Base-by-base conservation (phyloP, 345 rosid species). In the Hibiscus trionum region DNA sequence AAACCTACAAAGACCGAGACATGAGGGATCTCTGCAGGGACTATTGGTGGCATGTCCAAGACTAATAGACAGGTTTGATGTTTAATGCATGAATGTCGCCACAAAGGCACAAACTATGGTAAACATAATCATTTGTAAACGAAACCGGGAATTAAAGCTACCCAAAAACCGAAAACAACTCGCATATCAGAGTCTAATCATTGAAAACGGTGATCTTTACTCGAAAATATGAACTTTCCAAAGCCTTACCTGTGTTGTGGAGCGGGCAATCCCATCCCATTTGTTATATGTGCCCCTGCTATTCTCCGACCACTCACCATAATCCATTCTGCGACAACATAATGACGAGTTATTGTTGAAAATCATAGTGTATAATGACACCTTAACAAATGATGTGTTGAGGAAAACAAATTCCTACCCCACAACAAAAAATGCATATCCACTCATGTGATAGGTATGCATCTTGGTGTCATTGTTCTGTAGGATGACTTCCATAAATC, bases 271-370 rank as follows among this genome's bases (percentile, higher is more conserved):
- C 21, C 98, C 98, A 70, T 96, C 99, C 98, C 98, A 96, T 80
- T 96, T 96, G 72, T 96, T 96, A 79, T 96, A 96, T 58, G 99
- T 93, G 49, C 98, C 98, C 80, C 99, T 86, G 87, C 99, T 93
- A 78, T 87, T 89, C 67, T 96, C 96, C 15, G 96, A 85, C 99
- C 98, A 96, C 69, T 93, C 98, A 49, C 99, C 99, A 35, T 84
- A 91, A 77, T 96, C 99, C 98, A 96, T 93, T 73, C 99, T 95
- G 81, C 80, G 81, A 68, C 10, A 26, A 53, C 69, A 53, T 19
- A 33, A 77, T 17, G 60, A 56, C 27, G 57, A 66, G 8, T 35
- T 35, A 65, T 50, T 29, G 4, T 59, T 35, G 70, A 69, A 73
- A 71, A 42, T 65, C 35, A 61, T 35, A 55, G 37, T 35, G 4